These are phyloP conservation scores for Malassezia psittaci DNA, from an alignment of 1,284 basidiomycete species.

Conservation along the genomic window DNA sequence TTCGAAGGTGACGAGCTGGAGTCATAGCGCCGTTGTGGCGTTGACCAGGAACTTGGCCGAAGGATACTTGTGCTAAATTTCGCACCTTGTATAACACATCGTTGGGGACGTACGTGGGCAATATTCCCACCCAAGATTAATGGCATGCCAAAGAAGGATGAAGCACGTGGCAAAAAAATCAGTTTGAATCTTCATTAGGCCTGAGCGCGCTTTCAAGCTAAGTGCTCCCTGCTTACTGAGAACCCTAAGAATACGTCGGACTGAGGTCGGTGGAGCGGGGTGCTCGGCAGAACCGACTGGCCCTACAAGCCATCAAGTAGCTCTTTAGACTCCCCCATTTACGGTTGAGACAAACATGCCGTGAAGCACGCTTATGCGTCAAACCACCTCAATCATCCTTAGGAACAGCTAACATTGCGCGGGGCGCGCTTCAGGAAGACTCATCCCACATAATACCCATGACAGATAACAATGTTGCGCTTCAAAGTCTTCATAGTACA, in stretches of 20 bases:
- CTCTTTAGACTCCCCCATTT: constrained; percentile 12
- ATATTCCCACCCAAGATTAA: no score
- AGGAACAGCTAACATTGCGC: constrained; percentile 17
- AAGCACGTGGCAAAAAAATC: constrained; percentile 4
- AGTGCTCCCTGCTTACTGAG: constrained; percentile 18
- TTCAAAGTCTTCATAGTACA: no score
- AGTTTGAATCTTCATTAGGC: constrained; percentile 17
- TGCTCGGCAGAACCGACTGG: constrained; percentile 20
- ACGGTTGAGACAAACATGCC: constrained; percentile 13
- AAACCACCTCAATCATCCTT: constrained; percentile 16
- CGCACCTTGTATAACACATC: not conserved
- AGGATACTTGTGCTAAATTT: not conserved
- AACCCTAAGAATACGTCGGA: constrained; percentile 18
- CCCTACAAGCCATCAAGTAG: constrained; percentile 8
- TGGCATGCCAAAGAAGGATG: no score
- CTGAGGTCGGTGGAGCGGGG: constrained; percentile 19
- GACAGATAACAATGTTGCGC: constrained; percentile 4
- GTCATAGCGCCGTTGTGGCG: not conserved
- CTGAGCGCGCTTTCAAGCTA: constrained; percentile 21
- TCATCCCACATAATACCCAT: constrained; percentile 18
- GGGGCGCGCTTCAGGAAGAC: constrained; percentile 18
- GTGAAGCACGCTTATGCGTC: constrained; percentile 13
- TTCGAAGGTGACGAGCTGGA: no score
- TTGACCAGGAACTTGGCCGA: constrained; percentile 4
- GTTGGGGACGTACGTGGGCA: no score